Evolutionary conservation across 2,329 filamentous ascomycete species (phyloP), one percentile per base, ranked within the genome.

Genomic region (Tolypocladium cylindrosporum): DNA sequence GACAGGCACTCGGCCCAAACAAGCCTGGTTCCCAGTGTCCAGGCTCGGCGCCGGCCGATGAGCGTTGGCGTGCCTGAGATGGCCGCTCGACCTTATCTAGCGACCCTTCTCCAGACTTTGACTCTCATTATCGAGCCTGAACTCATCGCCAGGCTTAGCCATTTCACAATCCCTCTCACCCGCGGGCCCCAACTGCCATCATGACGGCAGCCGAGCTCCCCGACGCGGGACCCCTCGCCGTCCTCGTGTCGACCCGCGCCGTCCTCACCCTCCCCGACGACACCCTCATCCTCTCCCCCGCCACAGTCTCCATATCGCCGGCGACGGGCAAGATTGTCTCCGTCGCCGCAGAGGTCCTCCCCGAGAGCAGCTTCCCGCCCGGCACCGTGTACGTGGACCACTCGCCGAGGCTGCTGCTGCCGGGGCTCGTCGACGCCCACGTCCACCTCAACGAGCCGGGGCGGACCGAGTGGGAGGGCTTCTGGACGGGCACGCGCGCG

Each of bases 381-480:
- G 84, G 83, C 43, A 86, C 87, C 9, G 78, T 80, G 7, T 97
- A 97, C 73, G 81, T 84, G 64, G 87, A 99, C 77, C 86, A 96
- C 75, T 90, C 89, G 27, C 91, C 93, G 13, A 83, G 87, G 72
- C 81, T 97, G 53, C 78, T 99, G 43, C 80, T 97, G 40, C 94
- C 94, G 0, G 94, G 94, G 24, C 79, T 99, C 37, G 93, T 99
- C 21, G 94, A 99, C 71, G 93, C 94, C 41, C 94, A 99, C 72
- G 94, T 99, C 42, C 94, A 99, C 75, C 84, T 97, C 65, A 97
- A 97, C 69, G 94, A 99, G 75, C 94, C 94, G 0, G 94, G 94
- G 48, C 84, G 94, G 58, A 97, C 93, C 56, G 93, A 97, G 82
- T 97, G 94, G 94, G 94, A 99, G 71, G 94, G 94, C 13, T 99